These are phyloP conservation scores for Blastocystis sp. DNA, from an alignment of 352 stramenopile species.

Conservation along the genomic window DNA sequence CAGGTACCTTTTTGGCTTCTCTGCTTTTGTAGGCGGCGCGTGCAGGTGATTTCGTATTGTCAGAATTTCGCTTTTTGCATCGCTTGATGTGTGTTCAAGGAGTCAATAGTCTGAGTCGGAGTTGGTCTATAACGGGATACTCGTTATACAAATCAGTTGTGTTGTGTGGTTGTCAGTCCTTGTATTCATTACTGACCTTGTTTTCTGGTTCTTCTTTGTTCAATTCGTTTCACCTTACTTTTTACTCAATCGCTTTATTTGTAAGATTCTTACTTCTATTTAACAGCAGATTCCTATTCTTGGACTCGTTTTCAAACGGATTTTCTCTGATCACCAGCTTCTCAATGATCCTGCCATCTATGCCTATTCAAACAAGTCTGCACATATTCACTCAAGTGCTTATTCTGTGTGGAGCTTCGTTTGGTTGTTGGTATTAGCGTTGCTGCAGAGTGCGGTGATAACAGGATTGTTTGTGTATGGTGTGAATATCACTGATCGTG, in stretches of 20 bases:
- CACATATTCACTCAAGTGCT: neutral
- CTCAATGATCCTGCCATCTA: slow-evolving; percentile 9
- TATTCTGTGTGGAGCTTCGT: neutral
- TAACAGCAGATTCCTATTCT: slow-evolving; percentile 10
- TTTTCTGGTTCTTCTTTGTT: slow-evolving; percentile 77
- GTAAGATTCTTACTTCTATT: neutral
- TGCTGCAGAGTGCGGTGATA: neutral
- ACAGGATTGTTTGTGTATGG: neutral
- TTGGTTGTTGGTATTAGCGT: neutral
- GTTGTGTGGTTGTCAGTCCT: neutral
- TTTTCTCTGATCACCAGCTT: slow-evolving; percentile 3
- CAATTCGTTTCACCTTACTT: slow-evolving; percentile 66
- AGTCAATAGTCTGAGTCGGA: slow-evolving; percentile 18
- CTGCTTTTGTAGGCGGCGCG: slow-evolving; percentile 71
- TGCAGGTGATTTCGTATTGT: slow-evolving; percentile 84
- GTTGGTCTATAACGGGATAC: slow-evolving; percentile 65
- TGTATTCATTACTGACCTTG: slow-evolving; percentile 76
- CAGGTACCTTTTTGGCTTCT: slow-evolving; percentile 67
- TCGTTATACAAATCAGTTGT: slow-evolving; percentile 72
- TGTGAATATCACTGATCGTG: neutral
- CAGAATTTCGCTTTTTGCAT: slow-evolving; percentile 84
- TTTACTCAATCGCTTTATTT: slow-evolving; percentile 35
- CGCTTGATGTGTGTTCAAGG: slow-evolving; percentile 82
- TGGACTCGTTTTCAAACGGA: neutral
- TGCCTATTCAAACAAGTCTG: neutral